Base-by-base conservation (phyloP, 495 filamentous ascomycete species). In the Penicillium coprophilum region DNA sequence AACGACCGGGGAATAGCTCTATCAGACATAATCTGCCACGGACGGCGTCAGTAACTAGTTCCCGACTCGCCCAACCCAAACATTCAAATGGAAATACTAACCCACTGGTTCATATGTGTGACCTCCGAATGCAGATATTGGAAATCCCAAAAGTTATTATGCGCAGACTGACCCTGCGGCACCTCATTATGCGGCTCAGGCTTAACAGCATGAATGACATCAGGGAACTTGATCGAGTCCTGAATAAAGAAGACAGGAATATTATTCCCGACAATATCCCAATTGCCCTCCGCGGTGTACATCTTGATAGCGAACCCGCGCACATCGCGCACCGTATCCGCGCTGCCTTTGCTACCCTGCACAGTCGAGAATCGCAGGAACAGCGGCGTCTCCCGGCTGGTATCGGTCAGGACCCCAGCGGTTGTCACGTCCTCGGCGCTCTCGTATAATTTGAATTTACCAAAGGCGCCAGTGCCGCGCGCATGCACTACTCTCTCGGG, bases 401-500 rank as follows among this genome's bases (percentile, higher is more conserved):
- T 96, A 57, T 96, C 90, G 1, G 87, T 96, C 21, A 96, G 72
- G 11, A 96, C 78, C 2, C 82, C 82, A 0, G 92, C 91, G 4
- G 68, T 76, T 6, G 87, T 88, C 8, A 93, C 77, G 48, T 93
- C 87, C 43, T 78, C 73, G 39, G 84, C 83, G 59, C 85, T 86
- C 70, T 93, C 80, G 53, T 81, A 79, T 2, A 96, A 72, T 51
- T 78, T 87, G 76, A 95, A 96, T 28, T 81, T 90, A 12, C 92
- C 92, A 62, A 94, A 95, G 17, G 92, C 91, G 36, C 85, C 92
- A 13, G 82, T 75, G 20, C 91, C 92, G 31, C 91, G 87, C 27
- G 92, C 92, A 65, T 96, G 92, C 6, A 96, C 90, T 13, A 95
- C 91, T 49, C 92, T 80, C 71, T 95, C 91, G 3, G 91, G 91